Evolutionary conservation across 345 rosid genomes (phyloP).

Genomic region (Atalantia buxifolia): DNA sequence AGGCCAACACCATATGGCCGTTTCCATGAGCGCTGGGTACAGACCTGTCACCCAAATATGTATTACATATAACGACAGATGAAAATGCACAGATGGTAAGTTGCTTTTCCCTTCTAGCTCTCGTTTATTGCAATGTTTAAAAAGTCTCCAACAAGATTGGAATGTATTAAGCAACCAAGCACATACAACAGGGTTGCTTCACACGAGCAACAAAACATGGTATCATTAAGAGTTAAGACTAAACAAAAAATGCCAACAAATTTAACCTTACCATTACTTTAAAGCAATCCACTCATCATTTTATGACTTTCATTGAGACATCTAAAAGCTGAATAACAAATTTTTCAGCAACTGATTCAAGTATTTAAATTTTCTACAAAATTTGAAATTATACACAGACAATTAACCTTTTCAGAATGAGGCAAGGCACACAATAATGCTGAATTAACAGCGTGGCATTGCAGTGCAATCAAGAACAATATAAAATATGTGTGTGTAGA

Average conservation of each 20-base stretch:
- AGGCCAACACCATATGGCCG: slow-evolving; percentile 96
- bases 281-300: not conserved
- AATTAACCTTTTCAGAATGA: not conserved
- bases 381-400: not conserved
- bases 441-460: not conserved
- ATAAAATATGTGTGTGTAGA: not conserved
- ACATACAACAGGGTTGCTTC: not conserved
- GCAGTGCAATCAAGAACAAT: not conserved
- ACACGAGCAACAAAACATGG: not conserved
- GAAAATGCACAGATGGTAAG: not conserved
- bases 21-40: slow-evolving; percentile 99
- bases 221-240: not conserved
- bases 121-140: not conserved
- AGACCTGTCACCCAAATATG: slow-evolving; percentile 63
- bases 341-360: not conserved
- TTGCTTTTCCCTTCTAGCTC: not conserved
- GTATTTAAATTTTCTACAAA: not conserved
- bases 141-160: not conserved
- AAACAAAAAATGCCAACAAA: not conserved
- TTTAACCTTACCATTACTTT: not conserved
- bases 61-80: not conserved
- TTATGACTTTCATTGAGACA: not conserved
- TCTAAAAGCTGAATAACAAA: not conserved
- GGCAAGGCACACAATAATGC: not conserved
- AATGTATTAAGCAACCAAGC: not conserved